Conservation (phyloP, 352 stramenopile genomes). For the Pythium oligandrum region DNA sequence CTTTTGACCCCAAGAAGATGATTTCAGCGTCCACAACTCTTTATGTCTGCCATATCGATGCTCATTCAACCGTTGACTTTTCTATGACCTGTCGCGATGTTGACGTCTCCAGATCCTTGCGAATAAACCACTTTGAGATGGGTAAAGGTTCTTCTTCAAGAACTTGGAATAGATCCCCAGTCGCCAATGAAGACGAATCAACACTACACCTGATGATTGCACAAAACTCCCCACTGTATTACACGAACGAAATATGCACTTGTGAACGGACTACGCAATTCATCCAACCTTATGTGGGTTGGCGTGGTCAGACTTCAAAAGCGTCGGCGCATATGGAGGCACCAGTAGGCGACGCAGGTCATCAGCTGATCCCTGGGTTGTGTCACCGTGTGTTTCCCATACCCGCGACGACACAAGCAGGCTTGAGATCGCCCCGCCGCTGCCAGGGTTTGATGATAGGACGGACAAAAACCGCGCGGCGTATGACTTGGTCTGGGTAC, state of each 20-base stretch:
- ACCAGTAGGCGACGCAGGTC: slow-evolving; percentile 75
- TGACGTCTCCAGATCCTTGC: neutral
- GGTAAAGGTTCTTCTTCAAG: no score
- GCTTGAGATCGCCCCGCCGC: slow-evolving; percentile 75
- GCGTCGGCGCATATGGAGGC: slow-evolving; percentile 57
- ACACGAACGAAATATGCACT: neutral
- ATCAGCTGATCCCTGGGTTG: slow-evolving; percentile 72
- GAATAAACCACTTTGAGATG: no score
- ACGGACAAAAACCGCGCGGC: slow-evolving; percentile 78
- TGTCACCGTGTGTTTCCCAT: slow-evolving; percentile 82
- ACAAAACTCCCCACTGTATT: neutral
- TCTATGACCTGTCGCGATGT: neutral
- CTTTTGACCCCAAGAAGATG: neutral
- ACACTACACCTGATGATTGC: neutral
- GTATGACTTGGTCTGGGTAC: slow-evolving; percentile 78
- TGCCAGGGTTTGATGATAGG: slow-evolving; percentile 80
- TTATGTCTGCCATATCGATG: neutral
- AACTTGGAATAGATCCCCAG: no score
- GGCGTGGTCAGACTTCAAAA: slow-evolving; percentile 75
- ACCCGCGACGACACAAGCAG: slow-evolving; percentile 72
- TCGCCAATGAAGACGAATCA: slow-evolving; percentile 6
- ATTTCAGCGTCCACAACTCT: neutral
- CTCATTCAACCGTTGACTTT: neutral
- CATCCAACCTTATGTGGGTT: slow-evolving; percentile 86
- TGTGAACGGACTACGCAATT: neutral